A percentile compares a stretch with the other conserved stretches of the same genome.
Evolutionary conservation across 768 basidiomycete species (phyloP).

Genomic region (Cyclocybe cylindracea): DNA sequence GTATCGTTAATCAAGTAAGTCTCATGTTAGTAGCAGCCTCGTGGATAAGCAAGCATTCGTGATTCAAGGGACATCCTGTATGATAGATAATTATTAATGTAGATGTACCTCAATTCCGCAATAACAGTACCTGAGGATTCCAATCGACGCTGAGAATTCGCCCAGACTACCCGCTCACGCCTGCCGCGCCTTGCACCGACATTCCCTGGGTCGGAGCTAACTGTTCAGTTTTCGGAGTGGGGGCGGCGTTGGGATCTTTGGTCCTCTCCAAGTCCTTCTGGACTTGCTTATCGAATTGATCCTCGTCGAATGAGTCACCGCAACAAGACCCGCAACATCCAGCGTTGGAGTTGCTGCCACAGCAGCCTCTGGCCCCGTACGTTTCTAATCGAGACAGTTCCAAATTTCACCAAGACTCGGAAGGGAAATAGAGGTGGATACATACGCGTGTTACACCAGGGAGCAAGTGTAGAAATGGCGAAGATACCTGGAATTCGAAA

Average conservation of each 20-base stretch:
- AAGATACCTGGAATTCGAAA: conserved; percentile 12
- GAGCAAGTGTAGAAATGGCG: conserved; percentile 18
- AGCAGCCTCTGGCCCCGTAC: conserved; percentile 33
- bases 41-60: too few relatives aligned
- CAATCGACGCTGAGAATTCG: too few relatives aligned
- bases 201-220: conserved; percentile 24
- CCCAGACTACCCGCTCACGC: neutral
- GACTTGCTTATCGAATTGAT: conserved; percentile 40
- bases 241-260: conserved; percentile 25
- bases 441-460: conserved; percentile 22
- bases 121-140: too few relatives aligned
- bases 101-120: too few relatives aligned
- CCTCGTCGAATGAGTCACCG: conserved; percentile 43
- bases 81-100: too few relatives aligned
- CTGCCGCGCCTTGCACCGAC: conserved; percentile 10
- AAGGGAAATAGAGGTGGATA: neutral
- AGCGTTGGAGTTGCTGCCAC: conserved; percentile 25
- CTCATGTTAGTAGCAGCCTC: too few relatives aligned
- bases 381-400: conserved; percentile 17
- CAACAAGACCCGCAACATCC: conserved; percentile 51
- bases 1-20: too few relatives aligned
- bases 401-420: neutral
- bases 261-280: conserved; percentile 39
- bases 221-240: conserved; percentile 19
- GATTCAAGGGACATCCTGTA: too few relatives aligned